A percentile compares a stretch with the other conserved stretches of the same genome.
Conservation (phyloP, 805 yeast genomes). For the Naumovozyma dairenensis region DNA sequence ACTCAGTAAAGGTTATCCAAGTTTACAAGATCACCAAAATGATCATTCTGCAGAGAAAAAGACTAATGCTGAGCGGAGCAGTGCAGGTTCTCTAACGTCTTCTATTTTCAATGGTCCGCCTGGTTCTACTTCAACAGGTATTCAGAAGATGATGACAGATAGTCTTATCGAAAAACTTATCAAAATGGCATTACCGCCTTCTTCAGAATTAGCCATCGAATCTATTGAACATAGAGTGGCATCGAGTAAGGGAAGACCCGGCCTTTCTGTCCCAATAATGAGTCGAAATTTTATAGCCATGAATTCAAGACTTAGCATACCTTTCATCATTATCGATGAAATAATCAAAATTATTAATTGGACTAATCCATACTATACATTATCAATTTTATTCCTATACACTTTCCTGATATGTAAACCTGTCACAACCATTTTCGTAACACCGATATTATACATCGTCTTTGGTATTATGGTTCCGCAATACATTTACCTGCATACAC, state of each 20-base stretch:
- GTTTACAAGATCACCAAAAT: no score
- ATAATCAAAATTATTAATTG: slow-evolving; percentile 49
- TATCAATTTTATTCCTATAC: slow-evolving; percentile 42
- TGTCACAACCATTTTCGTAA: slow-evolving; percentile 35
- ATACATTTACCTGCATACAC: slow-evolving; percentile 51
- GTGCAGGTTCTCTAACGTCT: no score
- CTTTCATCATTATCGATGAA: slow-evolving; percentile 53
- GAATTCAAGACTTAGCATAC: slow-evolving; percentile 50
- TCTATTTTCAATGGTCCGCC: no score
- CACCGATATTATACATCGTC: slow-evolving; percentile 48
- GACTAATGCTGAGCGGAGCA: no score
- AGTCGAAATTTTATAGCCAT: slow-evolving; percentile 55
- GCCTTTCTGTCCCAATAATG: slow-evolving; percentile 59
- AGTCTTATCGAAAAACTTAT: slow-evolving; percentile 63
- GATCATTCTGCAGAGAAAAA: no score
- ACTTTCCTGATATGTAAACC: slow-evolving; percentile 56
- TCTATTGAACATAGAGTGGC: slow-evolving; percentile 45
- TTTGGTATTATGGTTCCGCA: slow-evolving; percentile 59
- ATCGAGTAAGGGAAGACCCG: slow-evolving; percentile 56
- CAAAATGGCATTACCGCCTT: slow-evolving; percentile 62
- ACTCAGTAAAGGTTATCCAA: no score
- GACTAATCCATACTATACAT: slow-evolving; percentile 52
- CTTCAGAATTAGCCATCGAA: slow-evolving; percentile 36
- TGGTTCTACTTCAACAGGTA: slow-evolving; percentile 9
- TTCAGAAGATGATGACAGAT: slow-evolving; percentile 43